phyloP scores from a whole-genome alignment of 805 yeast genomes.

The Myxozyma sirexii region DNA sequence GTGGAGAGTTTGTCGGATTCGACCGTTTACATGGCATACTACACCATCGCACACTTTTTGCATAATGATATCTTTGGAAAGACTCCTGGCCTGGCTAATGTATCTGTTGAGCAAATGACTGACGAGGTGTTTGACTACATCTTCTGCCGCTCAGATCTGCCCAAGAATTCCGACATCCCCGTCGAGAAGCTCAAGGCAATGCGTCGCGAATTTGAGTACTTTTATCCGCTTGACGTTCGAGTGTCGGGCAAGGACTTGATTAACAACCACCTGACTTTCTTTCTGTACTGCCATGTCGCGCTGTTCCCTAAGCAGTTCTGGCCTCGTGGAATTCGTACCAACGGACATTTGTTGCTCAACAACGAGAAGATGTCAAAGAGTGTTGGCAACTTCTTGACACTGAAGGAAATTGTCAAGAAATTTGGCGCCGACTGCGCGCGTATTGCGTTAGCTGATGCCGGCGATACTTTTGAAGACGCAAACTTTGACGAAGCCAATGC shows the following conservation, averaged over 20 bases:
- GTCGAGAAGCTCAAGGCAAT: conserved; percentile 63
- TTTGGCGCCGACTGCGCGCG: conserved; percentile 98
- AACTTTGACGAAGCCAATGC: conserved; percentile 96
- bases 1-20: conserved; percentile 96
- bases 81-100: conserved; percentile 68
- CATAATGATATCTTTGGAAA: conserved; percentile 87
- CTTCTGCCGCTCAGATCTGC: conserved; percentile 69
- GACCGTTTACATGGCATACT: conserved; percentile 92
- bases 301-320: conserved; percentile 86
- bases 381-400: conserved; percentile 94
- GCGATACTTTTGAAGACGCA: conserved; percentile 96
- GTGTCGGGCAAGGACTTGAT: conserved; percentile 96
- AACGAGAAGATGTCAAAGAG: conserved; percentile 98
- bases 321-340: conserved; percentile 93
- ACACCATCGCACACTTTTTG: conserved; percentile 83
- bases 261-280: conserved; percentile 96
- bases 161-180: conserved; percentile 60
- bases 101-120: conserved; percentile 82
- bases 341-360: conserved; percentile 93
- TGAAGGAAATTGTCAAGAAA: conserved; percentile 79
- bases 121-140: conserved; percentile 92
- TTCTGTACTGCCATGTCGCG: conserved; percentile 90
- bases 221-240: conserved; percentile 91
- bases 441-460: conserved; percentile 97
- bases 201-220: conserved; percentile 94